Percentiles rank a stretch among this genome's conserved stretches.
Conservation (phyloP, 441 rosid species). For the Erysimum cheiri region DNA sequence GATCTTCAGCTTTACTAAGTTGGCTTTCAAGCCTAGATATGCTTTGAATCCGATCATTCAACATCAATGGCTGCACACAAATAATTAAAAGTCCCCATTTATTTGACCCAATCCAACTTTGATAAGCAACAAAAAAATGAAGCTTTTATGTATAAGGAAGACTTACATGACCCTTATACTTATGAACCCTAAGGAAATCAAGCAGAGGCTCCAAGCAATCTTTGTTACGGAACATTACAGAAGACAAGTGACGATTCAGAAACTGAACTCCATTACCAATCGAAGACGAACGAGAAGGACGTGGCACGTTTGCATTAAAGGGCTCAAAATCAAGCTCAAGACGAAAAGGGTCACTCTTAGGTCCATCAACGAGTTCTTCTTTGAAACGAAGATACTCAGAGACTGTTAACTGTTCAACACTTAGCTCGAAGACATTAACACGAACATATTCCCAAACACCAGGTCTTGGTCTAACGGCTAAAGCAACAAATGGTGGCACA, state of each 20-base stretch:
- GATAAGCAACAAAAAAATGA: background rate
- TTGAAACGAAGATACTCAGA: constrained; percentile 88
- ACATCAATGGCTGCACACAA: constrained; percentile 74
- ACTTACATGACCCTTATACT: constrained; percentile 88
- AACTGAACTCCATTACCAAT: constrained; percentile 98
- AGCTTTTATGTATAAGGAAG: background rate
- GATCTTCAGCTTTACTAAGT: constrained; percentile 85
- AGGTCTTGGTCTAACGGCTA: constrained; percentile 91
- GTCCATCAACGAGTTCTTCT: constrained; percentile 86
- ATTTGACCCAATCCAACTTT: background rate
- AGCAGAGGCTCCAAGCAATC: constrained; percentile 89
- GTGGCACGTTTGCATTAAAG: constrained; percentile 84
- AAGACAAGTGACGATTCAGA: constrained; percentile 95
- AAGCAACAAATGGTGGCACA: constrained; percentile 87
- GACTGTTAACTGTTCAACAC: constrained; percentile 78
- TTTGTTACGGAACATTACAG: constrained; percentile 88
- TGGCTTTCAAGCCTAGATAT: constrained; percentile 66
- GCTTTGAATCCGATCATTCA: constrained; percentile 87
- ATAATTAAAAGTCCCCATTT: background rate
- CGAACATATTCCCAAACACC: constrained; percentile 99
- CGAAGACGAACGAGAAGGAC: constrained; percentile 86
- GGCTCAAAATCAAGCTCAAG: constrained; percentile 99
- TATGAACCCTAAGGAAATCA: constrained; percentile 83
- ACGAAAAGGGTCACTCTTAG: constrained; percentile 51
- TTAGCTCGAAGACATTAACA: constrained; percentile 79